Evolutionary conservation across 73 alveolate species (phyloP), one percentile per base, ranked within the genome.

Genomic region (Tetrahymena borealis): DNA sequence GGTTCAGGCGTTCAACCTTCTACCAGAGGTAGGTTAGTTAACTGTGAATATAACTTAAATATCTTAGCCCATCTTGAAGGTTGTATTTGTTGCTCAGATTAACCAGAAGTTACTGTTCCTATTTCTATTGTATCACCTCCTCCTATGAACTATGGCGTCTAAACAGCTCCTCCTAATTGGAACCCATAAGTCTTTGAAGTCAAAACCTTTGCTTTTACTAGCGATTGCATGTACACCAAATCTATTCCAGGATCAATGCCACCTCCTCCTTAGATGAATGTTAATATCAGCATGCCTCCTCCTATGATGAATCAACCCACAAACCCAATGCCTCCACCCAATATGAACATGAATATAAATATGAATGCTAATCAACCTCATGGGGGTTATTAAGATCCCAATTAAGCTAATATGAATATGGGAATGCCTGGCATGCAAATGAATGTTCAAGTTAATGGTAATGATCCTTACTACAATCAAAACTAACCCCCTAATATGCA

Each of bases 81-180:
- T 18, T 93, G 95, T 79, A 93, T 90, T 3, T 93, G 95, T 41
- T 93, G 95, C 91, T 78, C 39, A 7, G 40, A 42, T 18, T 39
- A 93, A 38, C 95, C 95, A 12, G 36, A 12, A 33, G 95, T 93
- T 20, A 40, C 78, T 15, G 95, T 93, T 3, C 95, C 95, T 11
- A 90, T 93, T 39, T 60, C 78, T 16, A 85, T 93, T 6, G 95
- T 93, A 15, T 91, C 95, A 13, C 95, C 95, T 13, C 93, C 91
- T 13, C 95, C 95, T 39, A 36, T 38, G 31, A 32, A 33, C 8
- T 93, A 93, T 40, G 91, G 91, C 8, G 38, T 39, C 33, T 40
- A 77, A 7, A 37, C 38, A 32, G 33, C 37, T 15, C 95, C 95
- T 18, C 39, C 93, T 3, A 85, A 93, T 93, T 93, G 95, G 95